These are phyloP conservation scores for Geotrichum citri-aurantii DNA, from an alignment of 1,139 yeast species.

Conservation along the genomic window DNA sequence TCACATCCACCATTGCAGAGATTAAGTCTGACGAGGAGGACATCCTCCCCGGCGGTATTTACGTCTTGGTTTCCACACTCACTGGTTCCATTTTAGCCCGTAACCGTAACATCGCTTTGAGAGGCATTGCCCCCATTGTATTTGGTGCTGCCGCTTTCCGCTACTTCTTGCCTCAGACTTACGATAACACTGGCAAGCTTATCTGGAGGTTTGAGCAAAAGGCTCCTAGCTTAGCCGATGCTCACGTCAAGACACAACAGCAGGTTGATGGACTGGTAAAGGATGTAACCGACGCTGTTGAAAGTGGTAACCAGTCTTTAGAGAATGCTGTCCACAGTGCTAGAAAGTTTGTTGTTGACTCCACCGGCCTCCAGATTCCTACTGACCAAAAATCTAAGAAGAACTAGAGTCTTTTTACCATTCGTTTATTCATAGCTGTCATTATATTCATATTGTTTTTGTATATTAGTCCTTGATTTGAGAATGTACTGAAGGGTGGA, in stretches of 20 bases:
- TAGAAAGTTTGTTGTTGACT: constrained; percentile 48
- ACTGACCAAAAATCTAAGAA: constrained; percentile 14
- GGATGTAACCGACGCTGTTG: constrained; percentile 41
- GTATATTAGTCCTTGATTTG: background rate
- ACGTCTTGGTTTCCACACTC: constrained; percentile 66
- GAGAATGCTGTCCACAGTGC: constrained; percentile 42
- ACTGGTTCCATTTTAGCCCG: constrained; percentile 80
- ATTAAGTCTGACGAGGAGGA: constrained; percentile 71
- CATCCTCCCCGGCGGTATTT: constrained; percentile 68
- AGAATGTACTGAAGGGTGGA: background rate
- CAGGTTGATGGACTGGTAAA: constrained; percentile 46
- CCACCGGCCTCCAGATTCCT: constrained; percentile 46
- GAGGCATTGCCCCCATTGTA: constrained; percentile 55
- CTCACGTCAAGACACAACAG: constrained; percentile 48
- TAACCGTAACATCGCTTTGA: constrained; percentile 55
- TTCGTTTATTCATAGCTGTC: background rate
- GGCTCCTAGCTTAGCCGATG: constrained; percentile 61
- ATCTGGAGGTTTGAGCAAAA: constrained; percentile 62
- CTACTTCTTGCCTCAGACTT: constrained; percentile 74
- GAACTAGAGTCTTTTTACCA: constrained; percentile 3
- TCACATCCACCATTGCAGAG: constrained; percentile 60
- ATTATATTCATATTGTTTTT: background rate
- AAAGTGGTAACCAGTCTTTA: constrained; percentile 35
- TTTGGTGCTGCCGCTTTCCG: constrained; percentile 68
- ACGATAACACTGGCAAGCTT: constrained; percentile 54